Evolutionary conservation across 495 filamentous ascomycete species (phyloP).

Genomic region (Oleoguttula mirabilis): DNA sequence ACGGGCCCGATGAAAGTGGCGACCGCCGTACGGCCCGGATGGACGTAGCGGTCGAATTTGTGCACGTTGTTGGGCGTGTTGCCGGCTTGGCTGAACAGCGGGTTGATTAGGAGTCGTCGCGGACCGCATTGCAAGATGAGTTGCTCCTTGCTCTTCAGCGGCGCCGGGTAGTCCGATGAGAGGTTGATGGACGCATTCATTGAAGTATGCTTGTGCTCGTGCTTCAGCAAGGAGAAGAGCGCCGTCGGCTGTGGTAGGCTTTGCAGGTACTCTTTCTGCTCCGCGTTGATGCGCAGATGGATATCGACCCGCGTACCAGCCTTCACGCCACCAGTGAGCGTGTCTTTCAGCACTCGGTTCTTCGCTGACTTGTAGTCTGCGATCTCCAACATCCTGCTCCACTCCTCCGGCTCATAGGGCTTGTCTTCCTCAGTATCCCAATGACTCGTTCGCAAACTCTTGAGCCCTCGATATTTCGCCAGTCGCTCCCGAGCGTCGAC

Average conservation of each 20-base stretch:
- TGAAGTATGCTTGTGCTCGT: conserved; percentile 86
- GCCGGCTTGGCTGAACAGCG: conserved; percentile 72
- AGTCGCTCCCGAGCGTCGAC: conserved; percentile 76
- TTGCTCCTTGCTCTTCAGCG: conserved; percentile 80
- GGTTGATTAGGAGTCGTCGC: conserved; percentile 73
- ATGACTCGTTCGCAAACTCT: conserved; percentile 68
- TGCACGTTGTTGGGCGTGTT: conserved; percentile 89
- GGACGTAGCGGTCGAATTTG: conserved; percentile 88
- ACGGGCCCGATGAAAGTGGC: conserved; percentile 83
- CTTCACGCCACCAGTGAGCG: conserved; percentile 70
- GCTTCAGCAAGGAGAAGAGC: conserved; percentile 74
- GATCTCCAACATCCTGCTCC: conserved; percentile 70
- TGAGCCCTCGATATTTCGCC: conserved; percentile 75
- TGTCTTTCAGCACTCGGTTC: conserved; percentile 62
- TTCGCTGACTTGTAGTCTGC: conserved; percentile 71
- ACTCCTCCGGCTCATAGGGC: conserved; percentile 77
- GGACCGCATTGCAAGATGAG: conserved; percentile 81
- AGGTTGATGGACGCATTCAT: conserved; percentile 79
- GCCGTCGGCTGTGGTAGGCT: conserved; percentile 44
- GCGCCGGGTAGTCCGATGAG: conserved; percentile 52
- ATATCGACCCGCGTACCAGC: conserved; percentile 72
- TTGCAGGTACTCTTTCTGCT: conserved; percentile 44
- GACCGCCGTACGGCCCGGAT: conserved; percentile 81
- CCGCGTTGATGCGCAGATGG: conserved; percentile 43
- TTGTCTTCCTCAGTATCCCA: conserved; percentile 86